Evolutionary conservation across 2,329 filamentous ascomycete species (phyloP), one percentile per base, ranked within the genome.

Genomic region (Triangularia setosa): DNA sequence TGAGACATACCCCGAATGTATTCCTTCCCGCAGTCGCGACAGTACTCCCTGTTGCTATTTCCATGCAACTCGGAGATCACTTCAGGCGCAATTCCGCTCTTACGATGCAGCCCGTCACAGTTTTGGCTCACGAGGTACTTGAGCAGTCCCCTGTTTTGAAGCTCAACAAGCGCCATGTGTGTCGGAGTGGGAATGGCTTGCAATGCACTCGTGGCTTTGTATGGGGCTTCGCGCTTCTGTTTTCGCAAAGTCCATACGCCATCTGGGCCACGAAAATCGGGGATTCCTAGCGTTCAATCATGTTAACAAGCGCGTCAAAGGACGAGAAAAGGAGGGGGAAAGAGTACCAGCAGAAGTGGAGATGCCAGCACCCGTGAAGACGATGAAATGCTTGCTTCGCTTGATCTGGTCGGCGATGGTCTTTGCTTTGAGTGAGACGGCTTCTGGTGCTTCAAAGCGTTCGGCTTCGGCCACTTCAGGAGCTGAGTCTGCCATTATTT

Each of bases 191-290:
- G 79, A 18, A 82, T 72, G 4, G 80, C 79, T 58, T 81, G 76
- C 4, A 81, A 61, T 0, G 79, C 79, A 53, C 70, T 78, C 9
- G 74, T 73, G 0, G 72, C 66, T 57, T 76, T 74, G 8, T 64
- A 66, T 0, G 73, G 75, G 1, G 70, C 72, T 44, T 77, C 64
- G 67, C 75, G 72, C 0, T 79, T 78, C 64, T 81, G 79, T 1
- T 79, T 79, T 60, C 73, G 71, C 1, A 81, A 21, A 1, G 79
- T 81, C 80, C 79, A 81, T 3, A 75, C 75, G 1, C 80, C 80
- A 44, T 81, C 75, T 0, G 80, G 79, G 0, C 79, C 80, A n/a
- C 80, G 75, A 61, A 82, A 83, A 58, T 82, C 80, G 2, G 80
- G 78, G 16, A 82, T 81, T 16, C 52, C 52, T 55, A 6, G 23